Evolutionary conservation across 2,329 filamentous ascomycete genomes (phyloP).

Genomic region (Intubia oerlemansii): DNA sequence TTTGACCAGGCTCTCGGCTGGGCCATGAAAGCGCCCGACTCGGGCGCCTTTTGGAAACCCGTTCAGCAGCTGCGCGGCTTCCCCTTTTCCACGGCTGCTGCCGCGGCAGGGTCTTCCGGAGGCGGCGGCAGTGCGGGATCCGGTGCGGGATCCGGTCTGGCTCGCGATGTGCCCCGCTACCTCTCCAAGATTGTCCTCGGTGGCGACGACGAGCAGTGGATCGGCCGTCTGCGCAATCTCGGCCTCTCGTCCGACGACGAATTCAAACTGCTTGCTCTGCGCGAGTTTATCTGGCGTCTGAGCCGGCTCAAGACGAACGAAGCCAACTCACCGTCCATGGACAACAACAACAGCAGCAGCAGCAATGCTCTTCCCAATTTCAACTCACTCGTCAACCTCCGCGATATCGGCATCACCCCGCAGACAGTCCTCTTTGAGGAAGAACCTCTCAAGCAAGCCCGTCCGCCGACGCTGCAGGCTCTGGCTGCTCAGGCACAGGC

Average conservation of each 20-base stretch:
- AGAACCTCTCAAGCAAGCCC: constrained; percentile 27
- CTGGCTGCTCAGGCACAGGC: too few species aligned
- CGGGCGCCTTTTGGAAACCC: constrained; percentile 72
- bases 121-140: constrained; percentile 11
- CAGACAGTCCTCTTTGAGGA: constrained; percentile 91
- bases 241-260: constrained; percentile 73
- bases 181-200: constrained; percentile 49
- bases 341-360: constrained; percentile 8
- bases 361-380: constrained; percentile 17
- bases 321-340: constrained; percentile 10
- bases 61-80: constrained; percentile 41
- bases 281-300: constrained; percentile 81
- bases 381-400: constrained; percentile 53
- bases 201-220: constrained; percentile 86
- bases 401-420: constrained; percentile 54
- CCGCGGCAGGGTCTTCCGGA: too few species aligned
- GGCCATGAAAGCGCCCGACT: constrained; percentile 64
- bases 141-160: constrained; percentile 12
- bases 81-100: constrained; percentile 38
- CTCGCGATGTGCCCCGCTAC: too few species aligned
- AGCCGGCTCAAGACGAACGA: constrained; percentile 48
- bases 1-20: constrained; percentile 74
- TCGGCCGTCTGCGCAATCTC: constrained; percentile 64
- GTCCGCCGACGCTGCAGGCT: too few species aligned
- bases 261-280: constrained; percentile 63